Conservation (phyloP, 257 asterid genomes). For the Scutellaria baicalensis region DNA sequence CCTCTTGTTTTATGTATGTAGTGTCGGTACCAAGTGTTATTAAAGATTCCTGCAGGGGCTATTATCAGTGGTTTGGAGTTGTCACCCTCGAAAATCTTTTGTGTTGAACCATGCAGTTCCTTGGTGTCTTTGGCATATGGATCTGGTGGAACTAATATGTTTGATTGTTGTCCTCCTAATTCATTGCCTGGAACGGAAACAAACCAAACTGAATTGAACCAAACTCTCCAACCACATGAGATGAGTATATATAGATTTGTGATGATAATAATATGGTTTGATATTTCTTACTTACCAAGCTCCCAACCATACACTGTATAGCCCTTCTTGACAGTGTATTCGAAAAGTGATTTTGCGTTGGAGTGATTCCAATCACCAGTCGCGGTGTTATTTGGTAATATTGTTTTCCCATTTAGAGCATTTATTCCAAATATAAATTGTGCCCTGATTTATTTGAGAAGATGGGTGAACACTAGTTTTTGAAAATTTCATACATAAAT, state of each 20-base stretch:
- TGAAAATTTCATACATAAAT: too few relatives aligned
- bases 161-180: neutral
- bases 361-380: conserved; percentile 53
- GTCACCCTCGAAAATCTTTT: neutral
- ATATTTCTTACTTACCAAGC: conserved; percentile 21
- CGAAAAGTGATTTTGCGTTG: conserved; percentile 54
- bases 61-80: neutral
- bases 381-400: conserved; percentile 24
- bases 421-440: conserved; percentile 54
- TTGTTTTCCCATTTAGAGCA: conserved; percentile 54
- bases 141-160: neutral
- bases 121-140: neutral
- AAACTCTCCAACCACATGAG: too few relatives aligned
- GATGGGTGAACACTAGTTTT: too few relatives aligned
- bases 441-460: conserved; percentile 33
- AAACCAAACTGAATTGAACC: too few relatives aligned
- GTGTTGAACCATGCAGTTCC: neutral
- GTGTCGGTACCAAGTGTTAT: neutral
- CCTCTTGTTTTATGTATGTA: neutral
- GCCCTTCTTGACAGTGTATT: conserved; percentile 52
- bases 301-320: conserved; percentile 59
- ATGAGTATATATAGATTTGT: too few relatives aligned
- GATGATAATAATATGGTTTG: too few relatives aligned
- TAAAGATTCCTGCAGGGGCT: neutral
- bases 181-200: neutral